Evolutionary conservation across 1,284 basidiomycete genomes (phyloP), one percentile per base, ranked within the genome.

Genomic region (Papiliotrema terrestris): DNA sequence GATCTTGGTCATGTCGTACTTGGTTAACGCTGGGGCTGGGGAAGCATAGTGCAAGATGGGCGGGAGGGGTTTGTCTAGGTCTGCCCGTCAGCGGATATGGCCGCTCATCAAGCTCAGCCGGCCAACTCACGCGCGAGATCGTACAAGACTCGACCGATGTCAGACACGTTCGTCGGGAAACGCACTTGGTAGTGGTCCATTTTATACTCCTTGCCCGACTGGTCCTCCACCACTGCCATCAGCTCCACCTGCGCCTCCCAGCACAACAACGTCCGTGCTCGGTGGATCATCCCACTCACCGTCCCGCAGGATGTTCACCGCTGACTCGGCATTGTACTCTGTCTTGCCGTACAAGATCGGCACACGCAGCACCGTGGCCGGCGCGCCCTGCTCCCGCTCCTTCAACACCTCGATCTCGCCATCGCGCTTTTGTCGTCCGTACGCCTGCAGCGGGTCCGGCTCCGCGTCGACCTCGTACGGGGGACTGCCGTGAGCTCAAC

Each of bases 111-210:
- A 13, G 48, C 19, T 14, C 15, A 6, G 23, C 47, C 20, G 41
- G n/a, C 29, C 29, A 5, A 64, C 67, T 54, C 58, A 69, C 71
- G 71, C 23, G 66, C 50, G 35, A 81, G 67, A 50, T 77, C 73
- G 53, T 74, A 68, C 35, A 80, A 63, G 4, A 77, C 74, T 5
- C 69, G 64, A 8, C 77, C 78, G 32, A 81, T 75, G 56, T 81
- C 80, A 20, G 62, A 64, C 8, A 80, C 79, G 55, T 75, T 77
- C 14, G 80, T 81, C 2, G 80, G 80, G 63, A 78, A 80, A 39
- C 80, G 63, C 25, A 72, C 68, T 59, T 76, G 76, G 57, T 73
- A 74, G 36, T 74, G 65, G 59, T 78, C 77, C 77, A 78, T 78
- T 50, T 72, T 72, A 65, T 78, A 76, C 51, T 58, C 55, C 59